Evolutionary conservation across 495 filamentous ascomycete species (phyloP).

Genomic region (Trichoderma orchidacearum): DNA sequence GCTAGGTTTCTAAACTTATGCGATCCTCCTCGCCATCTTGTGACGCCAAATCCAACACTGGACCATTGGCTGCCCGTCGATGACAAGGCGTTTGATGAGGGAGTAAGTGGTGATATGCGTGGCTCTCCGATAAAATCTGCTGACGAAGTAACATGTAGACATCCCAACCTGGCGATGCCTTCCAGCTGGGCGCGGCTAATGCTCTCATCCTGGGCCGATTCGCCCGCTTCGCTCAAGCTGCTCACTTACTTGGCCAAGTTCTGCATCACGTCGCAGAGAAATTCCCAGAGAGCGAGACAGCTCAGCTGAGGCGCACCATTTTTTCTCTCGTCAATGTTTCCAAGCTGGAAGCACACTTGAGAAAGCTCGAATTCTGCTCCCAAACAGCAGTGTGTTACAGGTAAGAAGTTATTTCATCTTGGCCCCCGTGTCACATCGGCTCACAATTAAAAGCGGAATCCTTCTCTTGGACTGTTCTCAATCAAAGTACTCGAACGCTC

Average conservation of each 20-base stretch:
- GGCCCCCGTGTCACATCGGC: neutral
- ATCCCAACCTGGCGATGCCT: neutral
- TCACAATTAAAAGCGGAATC: neutral
- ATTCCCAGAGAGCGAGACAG: neutral
- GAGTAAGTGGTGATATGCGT: neutral
- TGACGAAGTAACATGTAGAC: neutral
- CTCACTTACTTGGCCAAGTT: neutral
- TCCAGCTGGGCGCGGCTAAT: neutral
- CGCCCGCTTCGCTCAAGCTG: neutral
- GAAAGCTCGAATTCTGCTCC: neutral
- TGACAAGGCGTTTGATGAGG: constrained; percentile 18
- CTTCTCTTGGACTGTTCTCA: neutral
- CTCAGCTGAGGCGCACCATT: neutral
- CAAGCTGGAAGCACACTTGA: neutral
- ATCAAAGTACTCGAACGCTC: neutral
- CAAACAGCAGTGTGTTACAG: neutral
- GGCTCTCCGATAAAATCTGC: neutral
- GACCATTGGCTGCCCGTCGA: constrained; percentile 26
- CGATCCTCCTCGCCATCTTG: neutral
- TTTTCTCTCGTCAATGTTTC: neutral
- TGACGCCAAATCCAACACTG: constrained; percentile 21
- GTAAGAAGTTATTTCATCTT: neutral
- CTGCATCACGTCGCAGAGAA: neutral
- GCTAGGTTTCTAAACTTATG: constrained; percentile 4
- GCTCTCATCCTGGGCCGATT: neutral